Evolutionary conservation across 2,329 filamentous ascomycete species (phyloP).

Genomic region (Ascochyta viciae-villosae): DNA sequence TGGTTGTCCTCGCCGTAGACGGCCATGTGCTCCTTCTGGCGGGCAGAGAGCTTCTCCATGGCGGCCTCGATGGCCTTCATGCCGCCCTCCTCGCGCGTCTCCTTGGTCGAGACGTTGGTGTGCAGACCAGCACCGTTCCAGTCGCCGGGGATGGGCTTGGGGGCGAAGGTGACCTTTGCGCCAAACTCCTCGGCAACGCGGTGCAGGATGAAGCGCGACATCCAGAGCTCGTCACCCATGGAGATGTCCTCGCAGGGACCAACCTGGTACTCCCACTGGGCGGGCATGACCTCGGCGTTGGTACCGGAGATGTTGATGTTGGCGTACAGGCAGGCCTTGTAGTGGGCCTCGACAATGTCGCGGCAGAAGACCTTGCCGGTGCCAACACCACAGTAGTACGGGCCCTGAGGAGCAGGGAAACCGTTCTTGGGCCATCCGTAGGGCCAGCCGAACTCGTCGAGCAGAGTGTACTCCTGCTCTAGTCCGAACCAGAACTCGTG

Average conservation of each 20-base stretch:
- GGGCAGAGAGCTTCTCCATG: conserved; percentile 63
- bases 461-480: conserved; percentile 96
- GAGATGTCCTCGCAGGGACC: conserved; percentile 84
- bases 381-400: conserved; percentile 98
- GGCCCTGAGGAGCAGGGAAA: conserved; percentile 90
- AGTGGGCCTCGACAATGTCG: conserved; percentile 95
- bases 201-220: conserved; percentile 86
- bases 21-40: conserved; percentile 70
- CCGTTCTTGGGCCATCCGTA: conserved; percentile 91
- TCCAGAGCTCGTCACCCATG: conserved; percentile 97
- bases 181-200: conserved; percentile 96
- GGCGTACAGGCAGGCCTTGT: conserved; percentile 87
- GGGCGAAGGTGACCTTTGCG: conserved; percentile 91
- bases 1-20: conserved; percentile 98
- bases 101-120: conserved; percentile 89
- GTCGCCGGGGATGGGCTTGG: conserved; percentile 93
- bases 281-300: conserved; percentile 98
- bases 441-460: conserved; percentile 84
- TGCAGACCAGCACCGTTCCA: conserved; percentile 98
- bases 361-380: conserved; percentile 97
- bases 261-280: conserved; percentile 98
- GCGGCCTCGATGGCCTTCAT: conserved; percentile 91
- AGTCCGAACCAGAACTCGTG: conserved; percentile 97
- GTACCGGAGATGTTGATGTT: conserved; percentile 95
- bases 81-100: conserved; percentile 88